Evolutionary conservation across 1,139 yeast genomes (phyloP).

Genomic region (Protomyces gravidus): DNA sequence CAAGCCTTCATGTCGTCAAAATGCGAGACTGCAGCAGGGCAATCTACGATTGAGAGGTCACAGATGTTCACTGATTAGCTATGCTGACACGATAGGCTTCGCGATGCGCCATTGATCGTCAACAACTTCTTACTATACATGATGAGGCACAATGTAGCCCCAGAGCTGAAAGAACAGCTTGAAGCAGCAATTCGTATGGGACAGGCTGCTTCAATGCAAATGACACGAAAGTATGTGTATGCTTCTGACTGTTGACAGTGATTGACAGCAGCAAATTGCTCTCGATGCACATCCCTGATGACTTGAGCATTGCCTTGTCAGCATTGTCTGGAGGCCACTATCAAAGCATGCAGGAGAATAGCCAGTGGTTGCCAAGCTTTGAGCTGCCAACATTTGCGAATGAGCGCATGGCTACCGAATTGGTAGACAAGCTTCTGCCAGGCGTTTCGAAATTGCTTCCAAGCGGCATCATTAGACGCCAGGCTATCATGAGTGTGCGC

Average conservation of each 20-base stretch:
- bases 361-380: background rate
- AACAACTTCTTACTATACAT: conserved; percentile 17
- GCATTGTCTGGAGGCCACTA: conserved; percentile 3
- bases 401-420: background rate
- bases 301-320: conserved; percentile 3
- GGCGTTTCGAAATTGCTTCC: background rate
- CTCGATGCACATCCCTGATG: conserved; percentile 8
- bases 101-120: conserved; percentile 18
- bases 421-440: background rate
- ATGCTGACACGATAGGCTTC: conserved; percentile 2
- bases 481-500: conserved; percentile 1
- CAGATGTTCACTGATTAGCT: background rate
- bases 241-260: background rate
- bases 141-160: conserved; percentile 10
- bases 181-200: background rate
- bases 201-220: background rate
- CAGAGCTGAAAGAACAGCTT: conserved; percentile 4
- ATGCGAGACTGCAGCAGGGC: conserved; percentile 14
- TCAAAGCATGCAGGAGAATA: background rate
- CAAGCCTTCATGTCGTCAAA: conserved; percentile 13
- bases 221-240: background rate
- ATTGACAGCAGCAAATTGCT: conserved; percentile 1
- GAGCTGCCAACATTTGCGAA: background rate
- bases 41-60: background rate
- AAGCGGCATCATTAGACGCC: background rate